These are phyloP conservation scores for Neurospora sp. DNA, from an alignment of 2,329 filamentous ascomycete species.

Conservation along the genomic window DNA sequence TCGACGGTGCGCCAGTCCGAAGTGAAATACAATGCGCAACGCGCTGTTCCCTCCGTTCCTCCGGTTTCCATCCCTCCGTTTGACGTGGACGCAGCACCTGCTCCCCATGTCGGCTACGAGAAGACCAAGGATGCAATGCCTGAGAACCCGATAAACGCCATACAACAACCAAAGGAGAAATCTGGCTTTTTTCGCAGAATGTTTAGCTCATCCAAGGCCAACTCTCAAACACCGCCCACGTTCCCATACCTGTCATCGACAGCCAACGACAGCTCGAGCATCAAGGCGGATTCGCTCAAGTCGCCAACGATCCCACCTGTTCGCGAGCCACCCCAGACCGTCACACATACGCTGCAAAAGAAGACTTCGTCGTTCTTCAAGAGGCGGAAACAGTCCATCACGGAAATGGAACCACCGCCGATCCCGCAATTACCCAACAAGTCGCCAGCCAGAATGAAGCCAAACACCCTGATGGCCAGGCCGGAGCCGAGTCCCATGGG, in stretches of 20 bases:
- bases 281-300: conserved; percentile 36
- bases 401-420: conserved; percentile 44
- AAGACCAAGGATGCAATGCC: conserved; percentile 43
- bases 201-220: conserved; percentile 64
- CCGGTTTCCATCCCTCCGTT: conserved; percentile 8
- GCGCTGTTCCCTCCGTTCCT: conserved; percentile 20
- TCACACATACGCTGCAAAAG: conserved; percentile 57
- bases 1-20: conserved; percentile 25
- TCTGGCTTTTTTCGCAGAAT: conserved; percentile 89
- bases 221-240: conserved; percentile 16
- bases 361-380: conserved; percentile 93
- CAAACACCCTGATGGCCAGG: conserved; percentile 21
- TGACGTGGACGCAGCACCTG: conserved; percentile 44
- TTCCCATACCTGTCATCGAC: conserved; percentile 26
- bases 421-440: conserved; percentile 21
- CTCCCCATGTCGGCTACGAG: conserved; percentile 48
- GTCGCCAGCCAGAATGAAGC: conserved; percentile 24
- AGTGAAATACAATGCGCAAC: conserved; percentile 17
- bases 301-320: conserved; percentile 37
- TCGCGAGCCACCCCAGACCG: conserved; percentile 38
- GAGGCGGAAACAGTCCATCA: conserved; percentile 79
- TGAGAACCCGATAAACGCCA: conserved; percentile 26
- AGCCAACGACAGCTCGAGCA: conserved; percentile 28
- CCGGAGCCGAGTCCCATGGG: conserved; percentile 48
- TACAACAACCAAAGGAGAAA: conserved; percentile 46